These are phyloP conservation scores for Rhodotorula mucilaginosa DNA, from an alignment of 1,284 basidiomycete species.

Conservation along the genomic window DNA sequence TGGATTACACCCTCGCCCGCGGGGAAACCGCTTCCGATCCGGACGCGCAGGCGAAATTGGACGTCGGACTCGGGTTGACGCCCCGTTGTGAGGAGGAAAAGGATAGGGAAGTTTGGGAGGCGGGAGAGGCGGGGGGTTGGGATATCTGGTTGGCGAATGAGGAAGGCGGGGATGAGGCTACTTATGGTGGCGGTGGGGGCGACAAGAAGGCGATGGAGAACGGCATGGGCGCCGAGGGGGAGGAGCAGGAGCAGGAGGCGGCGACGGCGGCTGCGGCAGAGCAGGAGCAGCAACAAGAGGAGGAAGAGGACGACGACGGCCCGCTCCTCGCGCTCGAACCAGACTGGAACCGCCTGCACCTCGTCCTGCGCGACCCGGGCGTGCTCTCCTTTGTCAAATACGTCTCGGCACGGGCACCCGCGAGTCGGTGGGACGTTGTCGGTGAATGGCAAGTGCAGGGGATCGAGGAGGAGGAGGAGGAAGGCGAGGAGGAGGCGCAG, in stretches of 20 bases:
- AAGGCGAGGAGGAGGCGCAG: constrained; percentile 7
- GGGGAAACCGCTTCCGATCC: constrained; percentile 56
- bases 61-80: constrained; percentile 85
- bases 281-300: constrained; percentile 18
- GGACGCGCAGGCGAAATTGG: constrained; percentile 67
- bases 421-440: constrained; percentile 85
- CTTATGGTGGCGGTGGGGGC: constrained; percentile 23
- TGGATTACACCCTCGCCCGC: constrained; percentile 93
- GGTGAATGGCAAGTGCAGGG: constrained; percentile 76
- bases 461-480: constrained; percentile 47
- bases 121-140: constrained; percentile 49
- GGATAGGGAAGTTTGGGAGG: constrained; percentile 48
- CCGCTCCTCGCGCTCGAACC: constrained; percentile 87
- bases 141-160: constrained; percentile 38
- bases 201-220: background rate
- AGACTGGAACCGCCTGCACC: constrained; percentile 81
- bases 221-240: constrained; percentile 9
- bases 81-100: constrained; percentile 59
- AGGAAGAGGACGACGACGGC: constrained; percentile 60
- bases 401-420: constrained; percentile 77
- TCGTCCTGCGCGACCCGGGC: constrained; percentile 87
- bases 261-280: constrained; percentile 50
- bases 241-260: background rate
- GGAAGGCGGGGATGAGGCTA: constrained; percentile 45
- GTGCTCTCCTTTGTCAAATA: constrained; percentile 95